Conservation (phyloP, 176 grass and related monocot species). For the Eragrostis curvula region DNA sequence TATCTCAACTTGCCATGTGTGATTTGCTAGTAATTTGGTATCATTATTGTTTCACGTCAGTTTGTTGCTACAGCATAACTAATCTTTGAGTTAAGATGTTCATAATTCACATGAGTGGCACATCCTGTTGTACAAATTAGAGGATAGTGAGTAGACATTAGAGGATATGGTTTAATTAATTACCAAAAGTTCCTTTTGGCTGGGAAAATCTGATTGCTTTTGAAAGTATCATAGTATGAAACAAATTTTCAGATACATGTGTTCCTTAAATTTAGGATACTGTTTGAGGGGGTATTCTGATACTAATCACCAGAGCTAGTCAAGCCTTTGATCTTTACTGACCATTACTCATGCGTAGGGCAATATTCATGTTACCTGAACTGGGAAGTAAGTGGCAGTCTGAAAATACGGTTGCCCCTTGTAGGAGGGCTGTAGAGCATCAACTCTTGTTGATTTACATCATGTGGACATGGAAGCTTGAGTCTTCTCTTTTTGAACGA, state of each 20-base stretch:
- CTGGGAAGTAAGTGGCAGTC: constrained; percentile 69
- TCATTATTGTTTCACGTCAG: neutral
- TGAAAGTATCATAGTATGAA: constrained; percentile 10
- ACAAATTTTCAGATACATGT: constrained; percentile 25
- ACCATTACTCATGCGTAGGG: neutral
- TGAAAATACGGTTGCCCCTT: constrained; percentile 39
- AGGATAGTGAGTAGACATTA: neutral
- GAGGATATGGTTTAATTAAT: neutral
- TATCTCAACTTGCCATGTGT: neutral
- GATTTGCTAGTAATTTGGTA: constrained; percentile 9
- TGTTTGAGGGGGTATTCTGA: no score
- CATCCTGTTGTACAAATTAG: neutral
- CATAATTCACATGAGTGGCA: neutral
- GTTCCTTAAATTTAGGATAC: neutral
- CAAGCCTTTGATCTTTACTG: no score
- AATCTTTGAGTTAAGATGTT: neutral
- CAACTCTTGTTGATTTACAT: constrained; percentile 57
- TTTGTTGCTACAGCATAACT: constrained; percentile 13
- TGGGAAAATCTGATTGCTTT: constrained; percentile 24
- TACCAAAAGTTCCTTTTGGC: constrained; percentile 26
- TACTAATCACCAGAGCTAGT: no score
- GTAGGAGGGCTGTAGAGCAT: constrained; percentile 55
- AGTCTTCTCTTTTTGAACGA: constrained; percentile 62
- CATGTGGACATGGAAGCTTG: constrained; percentile 47
- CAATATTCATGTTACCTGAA: constrained; percentile 47